These are phyloP conservation scores for Ballota nigra DNA, from an alignment of 257 asterid genomes.

Conservation along the genomic window DNA sequence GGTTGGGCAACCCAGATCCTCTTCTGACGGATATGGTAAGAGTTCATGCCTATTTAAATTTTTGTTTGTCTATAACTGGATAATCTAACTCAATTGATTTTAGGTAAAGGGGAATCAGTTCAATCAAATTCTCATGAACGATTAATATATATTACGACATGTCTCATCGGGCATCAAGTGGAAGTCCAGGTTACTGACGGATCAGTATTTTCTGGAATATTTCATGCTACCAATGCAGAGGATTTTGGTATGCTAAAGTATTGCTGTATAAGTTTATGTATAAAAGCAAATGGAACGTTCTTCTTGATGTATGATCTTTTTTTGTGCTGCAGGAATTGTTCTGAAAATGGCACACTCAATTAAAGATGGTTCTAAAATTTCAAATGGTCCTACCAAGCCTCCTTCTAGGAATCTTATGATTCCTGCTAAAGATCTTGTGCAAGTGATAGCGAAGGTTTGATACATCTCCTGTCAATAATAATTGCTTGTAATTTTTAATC, in stretches of 20 bases:
- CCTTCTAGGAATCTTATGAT: conserved; percentile 68
- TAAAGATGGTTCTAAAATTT: conserved; percentile 56
- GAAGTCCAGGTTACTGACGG: conserved; percentile 93
- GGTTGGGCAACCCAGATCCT: conserved; percentile 54
- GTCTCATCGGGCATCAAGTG: conserved; percentile 91
- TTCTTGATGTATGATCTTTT: not conserved
- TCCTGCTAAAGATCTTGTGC: conserved; percentile 83
- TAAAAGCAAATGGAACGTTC: not conserved
- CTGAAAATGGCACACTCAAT: conserved; percentile 78
- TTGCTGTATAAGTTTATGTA: conserved; percentile 14
- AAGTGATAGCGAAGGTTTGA: conserved; percentile 79
- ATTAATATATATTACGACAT: conserved; percentile 56
- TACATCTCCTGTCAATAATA: not conserved
- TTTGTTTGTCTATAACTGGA: conserved; percentile 10
- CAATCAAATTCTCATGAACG: conserved; percentile 69
- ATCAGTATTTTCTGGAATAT: conserved; percentile 77
- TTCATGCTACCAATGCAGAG: conserved; percentile 77
- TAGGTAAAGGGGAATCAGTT: conserved; percentile 57
- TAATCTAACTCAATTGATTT: conserved; percentile 29
- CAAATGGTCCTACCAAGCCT: conserved; percentile 49
- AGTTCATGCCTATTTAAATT: conserved; percentile 9
- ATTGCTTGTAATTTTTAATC: not conserved
- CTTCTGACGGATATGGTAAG: conserved; percentile 77
- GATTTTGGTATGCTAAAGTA: conserved; percentile 66
- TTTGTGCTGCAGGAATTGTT: conserved; percentile 59